Percentiles rank a stretch among this genome's conserved stretches.
phyloP scores from a whole-genome alignment of 2,329 filamentous ascomycete species.

The Fusarium aywerte region DNA sequence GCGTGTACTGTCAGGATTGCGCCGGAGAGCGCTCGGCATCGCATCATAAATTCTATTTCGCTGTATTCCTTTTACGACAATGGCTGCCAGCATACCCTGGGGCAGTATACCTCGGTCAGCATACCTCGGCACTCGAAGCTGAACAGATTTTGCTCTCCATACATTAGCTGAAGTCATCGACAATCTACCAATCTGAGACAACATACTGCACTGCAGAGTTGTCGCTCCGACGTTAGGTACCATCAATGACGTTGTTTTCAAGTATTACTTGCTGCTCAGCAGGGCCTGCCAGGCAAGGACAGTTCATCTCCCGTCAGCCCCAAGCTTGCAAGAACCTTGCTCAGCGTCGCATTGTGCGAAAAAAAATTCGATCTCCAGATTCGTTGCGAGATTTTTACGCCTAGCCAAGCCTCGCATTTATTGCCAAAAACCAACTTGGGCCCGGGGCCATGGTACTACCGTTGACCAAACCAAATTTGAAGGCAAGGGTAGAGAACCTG shows the following conservation, averaged over 20 bases:
- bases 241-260: slow-evolving; percentile 24
- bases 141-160: background rate
- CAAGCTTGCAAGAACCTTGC: slow-evolving; percentile 19
- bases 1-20: background rate
- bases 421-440: slow-evolving; percentile 13
- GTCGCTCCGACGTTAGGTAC: slow-evolving; percentile 9
- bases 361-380: slow-evolving; percentile 9
- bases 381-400: slow-evolving; percentile 4
- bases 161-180: background rate
- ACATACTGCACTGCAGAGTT: background rate
- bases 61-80: background rate
- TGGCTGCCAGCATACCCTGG: background rate
- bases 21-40: slow-evolving; percentile 1
- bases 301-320: slow-evolving; percentile 19
- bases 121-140: slow-evolving; percentile 17
- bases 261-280: slow-evolving; percentile 15
- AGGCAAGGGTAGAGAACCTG: slow-evolving; percentile 25
- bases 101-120: background rate
- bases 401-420: background rate
- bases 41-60: background rate
- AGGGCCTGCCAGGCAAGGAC: slow-evolving; percentile 17
- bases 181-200: slow-evolving; percentile 4
- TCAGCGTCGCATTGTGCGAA: slow-evolving; percentile 17
- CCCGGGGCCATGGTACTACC: slow-evolving; percentile 40
- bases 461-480: slow-evolving; percentile 33